Evolutionary conservation across 73 alveolate genomes (phyloP), one percentile per base, ranked within the genome.

Genomic region (Paramecium octaurelia): DNA sequence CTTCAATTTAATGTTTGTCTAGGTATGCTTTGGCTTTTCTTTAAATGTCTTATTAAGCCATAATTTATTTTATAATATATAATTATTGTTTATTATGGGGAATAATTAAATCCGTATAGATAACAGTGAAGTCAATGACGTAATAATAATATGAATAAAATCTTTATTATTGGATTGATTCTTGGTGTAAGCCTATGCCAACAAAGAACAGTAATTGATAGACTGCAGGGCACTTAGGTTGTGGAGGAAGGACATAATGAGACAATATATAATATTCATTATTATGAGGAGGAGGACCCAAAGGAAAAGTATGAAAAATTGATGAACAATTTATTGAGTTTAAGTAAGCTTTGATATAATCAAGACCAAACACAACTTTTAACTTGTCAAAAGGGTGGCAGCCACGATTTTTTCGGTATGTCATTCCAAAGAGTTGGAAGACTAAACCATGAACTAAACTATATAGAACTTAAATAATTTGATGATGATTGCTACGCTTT

Each of bases 1-100:
- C 91, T 23, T 80, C 91, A 44, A 80, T 46, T 80, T 80, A 80
- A 24, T 80, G 91, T 80, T 80, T 80, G 8, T 80, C 91, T 24
- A 80, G 12, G 24, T 80, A 80, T 16, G 43, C 70, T 46, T 80
- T 80, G 6, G 91, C 91, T 35, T 80, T 48, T 80, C 46, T 80
- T 38, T 75, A 36, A 18, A 75, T 64, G 27, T 64, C 84, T 64
- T 64, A 64, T 34, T 64, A 64, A 23, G 84, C 84, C 84, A 64
- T 64, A 64, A 64, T 31, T 64, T 64, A 64, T 64, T 64, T 64
- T 64, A 64, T 64, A 31, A 27, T 64, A n/a, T 16, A 54, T 54
- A 54, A 18, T 54, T 16, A 54, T 54, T 54, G 27, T 18, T 54
- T 8, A 18, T 54, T 54, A 54, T 54, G 11, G 14, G 69, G 8